Conservation (phyloP, 129 eudicot genomes). For the Glebionis coronaria region DNA sequence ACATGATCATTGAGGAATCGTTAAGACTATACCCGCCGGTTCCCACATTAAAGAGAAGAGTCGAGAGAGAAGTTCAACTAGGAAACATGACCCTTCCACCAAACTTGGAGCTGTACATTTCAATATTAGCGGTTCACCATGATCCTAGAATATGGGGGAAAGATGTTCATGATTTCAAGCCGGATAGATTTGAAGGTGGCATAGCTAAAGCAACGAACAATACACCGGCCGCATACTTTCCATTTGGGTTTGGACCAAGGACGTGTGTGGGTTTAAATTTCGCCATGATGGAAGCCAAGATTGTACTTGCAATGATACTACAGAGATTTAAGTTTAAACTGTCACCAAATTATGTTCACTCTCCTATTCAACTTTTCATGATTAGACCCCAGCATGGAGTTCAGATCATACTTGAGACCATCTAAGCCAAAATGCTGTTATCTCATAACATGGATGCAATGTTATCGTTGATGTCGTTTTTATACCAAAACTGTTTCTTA, state of each 20-base stretch:
- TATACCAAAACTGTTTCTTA: no score
- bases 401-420: conserved; percentile 40
- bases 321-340: conserved; percentile 51
- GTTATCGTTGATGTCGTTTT: no score
- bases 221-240: conserved; percentile 56
- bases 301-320: conserved; percentile 61
- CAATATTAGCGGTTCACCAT: conserved; percentile 67
- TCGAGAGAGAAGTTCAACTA: conserved; percentile 36
- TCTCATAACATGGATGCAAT: no score
- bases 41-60: conserved; percentile 47
- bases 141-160: conserved; percentile 75
- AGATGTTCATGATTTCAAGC: conserved; percentile 63
- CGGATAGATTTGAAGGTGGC: conserved; percentile 69
- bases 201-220: conserved; percentile 62
- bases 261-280: conserved; percentile 66
- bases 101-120: conserved; percentile 46
- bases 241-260: conserved; percentile 80
- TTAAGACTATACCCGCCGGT: conserved; percentile 75
- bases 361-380: conserved; percentile 54
- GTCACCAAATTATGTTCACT: conserved; percentile 58
- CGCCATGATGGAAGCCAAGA: conserved; percentile 59
- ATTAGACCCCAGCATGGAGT: conserved; percentile 63
- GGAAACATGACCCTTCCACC: conserved; percentile 51
- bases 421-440: background rate
- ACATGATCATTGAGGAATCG: conserved; percentile 73